A percentile compares a stretch with the other conserved stretches of the same genome.
Conservation (phyloP, 768 basidiomycete genomes). For the Dioszegia crocea region DNA sequence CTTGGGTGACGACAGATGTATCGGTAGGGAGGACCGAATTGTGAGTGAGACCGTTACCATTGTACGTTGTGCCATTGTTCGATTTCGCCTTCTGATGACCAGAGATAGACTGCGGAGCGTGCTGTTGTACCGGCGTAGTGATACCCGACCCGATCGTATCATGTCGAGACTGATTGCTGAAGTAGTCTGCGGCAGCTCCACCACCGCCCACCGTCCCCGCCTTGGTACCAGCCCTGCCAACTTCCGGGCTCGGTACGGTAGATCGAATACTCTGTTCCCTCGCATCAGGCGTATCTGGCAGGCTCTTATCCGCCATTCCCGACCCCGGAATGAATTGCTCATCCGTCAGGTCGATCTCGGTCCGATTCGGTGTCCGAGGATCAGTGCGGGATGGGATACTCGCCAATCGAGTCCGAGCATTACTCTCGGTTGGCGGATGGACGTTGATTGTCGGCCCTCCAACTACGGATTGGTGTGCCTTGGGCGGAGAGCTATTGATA, state of each 20-base stretch:
- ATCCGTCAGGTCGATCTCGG: conserved; percentile 21
- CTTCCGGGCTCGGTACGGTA: conserved; percentile 15
- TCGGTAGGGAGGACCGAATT: neutral
- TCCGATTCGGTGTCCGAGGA: conserved; percentile 12
- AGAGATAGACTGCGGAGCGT: neutral
- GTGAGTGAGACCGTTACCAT: neutral
- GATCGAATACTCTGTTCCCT: conserved; percentile 24
- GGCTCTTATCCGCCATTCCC: conserved; percentile 14
- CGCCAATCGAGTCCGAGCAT: conserved; percentile 14
- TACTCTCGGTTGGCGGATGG: conserved; percentile 44
- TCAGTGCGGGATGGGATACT: conserved; percentile 12
- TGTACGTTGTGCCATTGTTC: neutral
- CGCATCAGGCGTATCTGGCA: conserved; percentile 15
- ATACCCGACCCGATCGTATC: neutral
- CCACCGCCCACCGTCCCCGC: neutral
- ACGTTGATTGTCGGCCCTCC: conserved; percentile 39
- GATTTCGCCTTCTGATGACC: neutral
- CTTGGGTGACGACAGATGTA: too few species aligned
- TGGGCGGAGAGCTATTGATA: conserved; percentile 14
- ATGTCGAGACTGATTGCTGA: neutral
- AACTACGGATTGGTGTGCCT: neutral
- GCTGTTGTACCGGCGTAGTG: neutral
- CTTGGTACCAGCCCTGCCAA: neutral
- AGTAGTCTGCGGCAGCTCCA: conserved; percentile 2
- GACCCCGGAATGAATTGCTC: conserved; percentile 12